Evolutionary conservation across 306 rosid genomes (phyloP).

Genomic region (Fragaria nilgerrensis): DNA sequence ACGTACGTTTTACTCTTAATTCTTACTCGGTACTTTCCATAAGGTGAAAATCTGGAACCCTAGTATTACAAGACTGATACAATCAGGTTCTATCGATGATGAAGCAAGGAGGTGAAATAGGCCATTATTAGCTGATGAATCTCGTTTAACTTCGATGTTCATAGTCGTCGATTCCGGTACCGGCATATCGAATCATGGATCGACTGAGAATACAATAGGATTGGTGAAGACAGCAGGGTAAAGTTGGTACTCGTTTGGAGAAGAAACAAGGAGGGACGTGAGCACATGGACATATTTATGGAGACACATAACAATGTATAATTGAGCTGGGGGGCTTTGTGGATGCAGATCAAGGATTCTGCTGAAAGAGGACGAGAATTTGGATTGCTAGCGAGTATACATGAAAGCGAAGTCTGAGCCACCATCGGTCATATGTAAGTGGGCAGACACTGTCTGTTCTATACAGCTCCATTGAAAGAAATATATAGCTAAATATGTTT

Average conservation of each 20-base stretch:
- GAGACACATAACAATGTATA: not conserved
- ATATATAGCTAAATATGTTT: not conserved
- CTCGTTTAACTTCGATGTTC: not conserved
- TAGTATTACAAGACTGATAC: not conserved
- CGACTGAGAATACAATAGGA: not conserved
- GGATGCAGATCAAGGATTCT: not conserved
- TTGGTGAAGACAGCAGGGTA: not conserved
- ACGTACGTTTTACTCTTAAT: not conserved
- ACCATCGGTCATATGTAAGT: conserved; percentile 12
- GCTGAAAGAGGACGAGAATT: conserved; percentile 17
- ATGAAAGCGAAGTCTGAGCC: conserved; percentile 16
- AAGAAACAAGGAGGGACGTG: not conserved
- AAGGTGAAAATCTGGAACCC: not conserved
- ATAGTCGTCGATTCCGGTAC: not conserved
- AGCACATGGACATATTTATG: conserved; percentile 15
- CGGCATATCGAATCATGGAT: not conserved
- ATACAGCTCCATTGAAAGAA: not conserved
- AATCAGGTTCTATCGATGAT: not conserved
- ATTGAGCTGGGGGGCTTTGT: conserved; percentile 13
- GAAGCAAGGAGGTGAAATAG: not conserved
- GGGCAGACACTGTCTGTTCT: conserved; percentile 23
- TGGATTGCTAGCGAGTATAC: not conserved
- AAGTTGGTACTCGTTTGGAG: not conserved
- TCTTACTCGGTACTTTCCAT: not conserved
- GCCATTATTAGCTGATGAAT: not conserved